These are phyloP conservation scores for Pyronema domesticum DNA, from an alignment of 495 filamentous ascomycete genomes.

Conservation along the genomic window DNA sequence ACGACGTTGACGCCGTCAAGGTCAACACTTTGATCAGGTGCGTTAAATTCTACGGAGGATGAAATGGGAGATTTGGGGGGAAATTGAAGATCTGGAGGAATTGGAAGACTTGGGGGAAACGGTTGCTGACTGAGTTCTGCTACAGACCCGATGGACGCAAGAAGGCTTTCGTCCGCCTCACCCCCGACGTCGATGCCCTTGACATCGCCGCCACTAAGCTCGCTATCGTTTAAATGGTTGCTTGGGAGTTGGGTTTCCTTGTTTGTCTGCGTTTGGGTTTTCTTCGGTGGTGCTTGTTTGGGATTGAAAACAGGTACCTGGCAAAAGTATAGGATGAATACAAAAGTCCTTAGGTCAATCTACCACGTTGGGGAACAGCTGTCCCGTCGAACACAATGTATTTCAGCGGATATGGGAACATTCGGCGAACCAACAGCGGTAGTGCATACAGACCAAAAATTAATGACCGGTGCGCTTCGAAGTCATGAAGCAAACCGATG, in stretches of 20 bases:
- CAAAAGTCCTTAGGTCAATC: conserved; percentile 2
- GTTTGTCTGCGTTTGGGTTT: conserved; percentile 3
- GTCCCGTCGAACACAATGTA: too few relatives aligned
- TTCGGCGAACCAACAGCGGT: too few relatives aligned
- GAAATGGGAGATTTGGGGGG: neutral
- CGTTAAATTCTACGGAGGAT: conserved; percentile 12
- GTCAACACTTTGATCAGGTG: conserved; percentile 98
- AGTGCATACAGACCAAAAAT: too few relatives aligned
- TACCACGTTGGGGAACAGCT: neutral
- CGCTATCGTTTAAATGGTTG: conserved; percentile 63
- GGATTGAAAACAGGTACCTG: neutral
- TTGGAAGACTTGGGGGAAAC: neutral
- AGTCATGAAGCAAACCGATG: neutral
- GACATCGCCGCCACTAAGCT: conserved; percentile 99
- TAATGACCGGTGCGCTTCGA: neutral
- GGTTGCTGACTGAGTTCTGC: conserved; percentile 2
- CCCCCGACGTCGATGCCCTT: conserved; percentile 89
- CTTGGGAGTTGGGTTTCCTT: conserved; percentile 3
- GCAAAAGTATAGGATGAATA: conserved; percentile 6
- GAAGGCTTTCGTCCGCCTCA: conserved; percentile 94
- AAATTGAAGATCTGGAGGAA: neutral
- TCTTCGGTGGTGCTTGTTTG: conserved; percentile 6
- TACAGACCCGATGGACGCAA: conserved; percentile 82
- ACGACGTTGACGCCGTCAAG: conserved; percentile 95
- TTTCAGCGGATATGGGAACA: too few relatives aligned